Evolutionary conservation across 495 filamentous ascomycete species (phyloP), one percentile per base, ranked within the genome.

Genomic region (Pyronema domesticum): DNA sequence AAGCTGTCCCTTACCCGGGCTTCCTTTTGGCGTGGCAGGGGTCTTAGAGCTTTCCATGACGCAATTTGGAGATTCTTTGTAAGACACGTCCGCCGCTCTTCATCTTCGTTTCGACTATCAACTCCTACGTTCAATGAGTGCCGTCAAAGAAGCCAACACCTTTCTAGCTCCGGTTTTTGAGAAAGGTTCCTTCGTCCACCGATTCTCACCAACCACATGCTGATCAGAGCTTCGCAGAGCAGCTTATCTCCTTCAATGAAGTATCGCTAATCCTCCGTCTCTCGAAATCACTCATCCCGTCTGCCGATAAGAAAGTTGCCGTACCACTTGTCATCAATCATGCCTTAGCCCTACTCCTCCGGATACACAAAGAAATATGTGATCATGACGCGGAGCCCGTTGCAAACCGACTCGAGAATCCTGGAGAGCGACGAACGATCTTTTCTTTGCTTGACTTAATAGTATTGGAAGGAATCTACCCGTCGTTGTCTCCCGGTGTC

Each of bases 381-480:
- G 57, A 23, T 0, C 47, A 9, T 1, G 18, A 42, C 35, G 43
- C 23, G 35, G 46, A n/a, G 6, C 51, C 14, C 37, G 55, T 1
- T 33, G 57, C 17, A 10, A 57, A 15, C 2, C 48, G 36, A 15
- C 53, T 64, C 6, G 55, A 60, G 13, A 63, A 51, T 14, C 51
- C 62, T 7, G 50, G 54, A 3, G 57, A 62, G 9, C 72, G 72
- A 23, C 70, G 74, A 18, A 62, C 69, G n/a, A 55, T 76, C 1
- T 69, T 71, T 66, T 71, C 71, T 6, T 65, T 79, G 13, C 65
- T 78, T 11, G 76, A 79, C 53, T 58, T 79, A 42, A 68, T 77
- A 30, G 73, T 74, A 0, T 56, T 79, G 0, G 76, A 79, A 58
- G 76, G 76, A 8, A 71, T 79, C 35, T 77, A 79, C 53, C 76